Evolutionary conservation across 2,329 filamentous ascomycete species (phyloP).

Genomic region (Fusarium algeriense): DNA sequence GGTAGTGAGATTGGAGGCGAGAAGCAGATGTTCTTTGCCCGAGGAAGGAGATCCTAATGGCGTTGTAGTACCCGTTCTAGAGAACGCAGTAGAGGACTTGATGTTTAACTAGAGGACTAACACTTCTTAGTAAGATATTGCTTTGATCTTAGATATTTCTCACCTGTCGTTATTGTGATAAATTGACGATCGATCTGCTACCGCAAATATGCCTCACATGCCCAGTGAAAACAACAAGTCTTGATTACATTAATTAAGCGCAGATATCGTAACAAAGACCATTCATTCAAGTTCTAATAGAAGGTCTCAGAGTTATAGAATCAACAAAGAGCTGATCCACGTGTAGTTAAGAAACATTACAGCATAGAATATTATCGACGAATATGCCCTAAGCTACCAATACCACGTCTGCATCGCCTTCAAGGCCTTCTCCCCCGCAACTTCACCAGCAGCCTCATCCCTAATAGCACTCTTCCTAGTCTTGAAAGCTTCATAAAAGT

Average conservation of each 20-base stretch:
- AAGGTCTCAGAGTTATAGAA: too few relatives aligned
- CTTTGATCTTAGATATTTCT: too few relatives aligned
- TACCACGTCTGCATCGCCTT: not conserved
- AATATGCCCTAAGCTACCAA: not conserved
- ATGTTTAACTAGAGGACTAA: not conserved
- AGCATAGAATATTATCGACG: too few relatives aligned
- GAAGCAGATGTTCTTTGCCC: not conserved
- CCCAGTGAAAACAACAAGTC: too few relatives aligned
- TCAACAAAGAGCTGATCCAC: not conserved
- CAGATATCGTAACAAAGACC: too few relatives aligned
- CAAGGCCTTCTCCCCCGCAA: not conserved
- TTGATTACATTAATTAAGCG: too few relatives aligned
- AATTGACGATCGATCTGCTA: too few relatives aligned
- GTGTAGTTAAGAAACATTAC: too few relatives aligned
- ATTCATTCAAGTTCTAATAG: not conserved
- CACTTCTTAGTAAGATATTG: not conserved
- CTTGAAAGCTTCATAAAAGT: not conserved
- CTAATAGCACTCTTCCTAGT: not conserved
- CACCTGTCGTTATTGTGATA: too few relatives aligned
- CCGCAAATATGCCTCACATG: too few relatives aligned
- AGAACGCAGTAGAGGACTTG: not conserved
- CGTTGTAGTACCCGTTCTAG: not conserved
- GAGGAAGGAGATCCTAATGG: not conserved
- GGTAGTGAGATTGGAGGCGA: not conserved
- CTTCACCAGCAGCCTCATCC: not conserved